Base-by-base conservation (phyloP, 1,284 basidiomycete genomes). In the Cutaneotrichosporon mucoides region DNA sequence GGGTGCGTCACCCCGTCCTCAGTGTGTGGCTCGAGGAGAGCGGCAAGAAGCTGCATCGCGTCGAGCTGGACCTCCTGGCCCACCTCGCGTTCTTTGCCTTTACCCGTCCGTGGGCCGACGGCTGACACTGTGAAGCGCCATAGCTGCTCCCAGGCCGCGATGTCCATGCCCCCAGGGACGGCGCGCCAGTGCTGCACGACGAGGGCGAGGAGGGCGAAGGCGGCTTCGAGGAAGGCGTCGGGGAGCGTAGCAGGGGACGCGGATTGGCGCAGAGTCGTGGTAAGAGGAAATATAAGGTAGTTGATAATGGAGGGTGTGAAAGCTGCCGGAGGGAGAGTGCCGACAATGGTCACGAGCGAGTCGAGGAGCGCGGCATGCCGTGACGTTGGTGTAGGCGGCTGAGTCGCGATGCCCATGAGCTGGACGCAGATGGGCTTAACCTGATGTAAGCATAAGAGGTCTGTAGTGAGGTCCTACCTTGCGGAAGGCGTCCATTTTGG, bases 201-300 rank as follows among this genome's bases (percentile, higher is more conserved):
- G 0, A 83, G 67, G 0, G 79, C 73, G 35, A 95, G 79, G 5
- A 84, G 78, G n/a, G 80, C 67, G 62, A 95, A 81, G 34, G 92
- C 77, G 59, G 84, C 84, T 73, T 93, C 90, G 55, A 95, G 79
- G 33, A 92, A 79, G 65, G 85, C 85, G 70, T 94, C 88, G 7
- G 92, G 89, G 42, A 93, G 86, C 9, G 81, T 76, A 3, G 81
- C 69, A 8, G 86, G 82, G 8, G 81, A 64, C 69, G 91, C 43
- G 12, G 66, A 89, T 36, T 88, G 85, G 53, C 87, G 86, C 24
- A 96, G 82, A 52, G 94, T 84, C 34, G 86, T 84, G 0, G 90
- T 90, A 56, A 96, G 73, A 1, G 93, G 93, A 66, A 91, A 89
- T 76, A 93, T 89, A 37, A 86, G 79, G 75, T 96, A 97, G 55